A percentile compares a stretch with the other conserved stretches of the same genome.
Conservation (phyloP, 2,329 filamentous ascomycete genomes). For the Ophiostoma sp. region DNA sequence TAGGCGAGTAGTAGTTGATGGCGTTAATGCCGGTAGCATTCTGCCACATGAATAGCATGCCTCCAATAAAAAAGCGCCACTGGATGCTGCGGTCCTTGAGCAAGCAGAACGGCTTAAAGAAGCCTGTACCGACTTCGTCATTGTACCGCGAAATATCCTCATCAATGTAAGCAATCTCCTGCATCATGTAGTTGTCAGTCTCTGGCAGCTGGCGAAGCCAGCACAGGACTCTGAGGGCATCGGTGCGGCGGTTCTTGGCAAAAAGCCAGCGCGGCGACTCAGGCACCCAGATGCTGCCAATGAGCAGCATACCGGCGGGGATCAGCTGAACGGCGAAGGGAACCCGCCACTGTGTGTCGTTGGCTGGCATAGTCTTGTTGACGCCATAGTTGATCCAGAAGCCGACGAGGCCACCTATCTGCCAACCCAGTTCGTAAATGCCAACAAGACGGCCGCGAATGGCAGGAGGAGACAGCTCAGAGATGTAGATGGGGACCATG, state of each 20-base stretch:
- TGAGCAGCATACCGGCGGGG: slow-evolving; percentile 56
- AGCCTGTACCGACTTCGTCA: slow-evolving; percentile 60
- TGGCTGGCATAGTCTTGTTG: slow-evolving; percentile 44
- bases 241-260: slow-evolving; percentile 25
- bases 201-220: slow-evolving; percentile 58
- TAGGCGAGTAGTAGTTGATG: slow-evolving; percentile 70
- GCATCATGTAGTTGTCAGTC: slow-evolving; percentile 61
- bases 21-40: slow-evolving; percentile 73
- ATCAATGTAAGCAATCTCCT: slow-evolving; percentile 68
- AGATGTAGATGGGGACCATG: slow-evolving; percentile 51
- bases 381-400: slow-evolving; percentile 65
- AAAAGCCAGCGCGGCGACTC: slow-evolving; percentile 33
- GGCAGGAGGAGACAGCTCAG: slow-evolving; percentile 56
- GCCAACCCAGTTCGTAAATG: slow-evolving; percentile 62
- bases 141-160: slow-evolving; percentile 62
- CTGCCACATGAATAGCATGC: slow-evolving; percentile 72
- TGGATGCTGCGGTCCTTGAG: slow-evolving; percentile 53
- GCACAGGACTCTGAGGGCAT: slow-evolving; percentile 35
- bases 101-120: slow-evolving; percentile 66
- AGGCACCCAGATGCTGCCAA: slow-evolving; percentile 50
- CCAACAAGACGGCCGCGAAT: slow-evolving; percentile 61
- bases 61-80: slow-evolving; percentile 68
- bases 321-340: slow-evolving; percentile 64
- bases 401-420: slow-evolving; percentile 58
- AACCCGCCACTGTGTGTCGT: slow-evolving; percentile 56